Base-by-base conservation (phyloP, 2,329 filamentous ascomycete genomes). In the Aspergillus niger region DNA sequence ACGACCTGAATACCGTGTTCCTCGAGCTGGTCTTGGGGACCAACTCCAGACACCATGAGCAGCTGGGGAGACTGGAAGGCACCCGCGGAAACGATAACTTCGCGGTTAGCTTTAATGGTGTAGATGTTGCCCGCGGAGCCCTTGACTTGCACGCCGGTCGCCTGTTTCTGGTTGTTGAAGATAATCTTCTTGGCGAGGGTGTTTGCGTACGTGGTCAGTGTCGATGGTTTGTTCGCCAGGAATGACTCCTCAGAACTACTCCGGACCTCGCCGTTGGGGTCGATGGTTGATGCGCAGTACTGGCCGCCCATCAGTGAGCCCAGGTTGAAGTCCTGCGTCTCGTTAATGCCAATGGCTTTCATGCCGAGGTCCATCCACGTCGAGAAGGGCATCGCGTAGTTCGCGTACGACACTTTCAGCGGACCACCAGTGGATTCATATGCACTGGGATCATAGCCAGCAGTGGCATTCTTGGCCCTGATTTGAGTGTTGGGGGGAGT, bases 81-180 rank as follows among this genome's bases (percentile, higher is more conserved):
- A 3, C 85, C 85, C 0, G 79, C 82, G 0, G 82, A 78, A 8
- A 87, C 60, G 41, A 81, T 77, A 5, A 79, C 78, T 63, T 86
- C 85, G 30, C 77, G 76, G 15, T 75, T 80, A 20, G 84, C 82
- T 2, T 74, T 74, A 59, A 86, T 78, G 36, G 69, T 80, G 7
- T 63, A 54, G 0, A 50, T 57, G 8, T 62, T 65, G 13, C 65
- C 65, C 4, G 60, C 22, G 8, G 17, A 5, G 4, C 61, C 65
- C 32, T 66, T 65, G 13, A 80, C 74, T 24, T 68, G 47, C 1
- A 82, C 81, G 5, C 79, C 79, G 0, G 70, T 78, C 0, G 80
- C 81, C 50, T 70, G 77, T n/a, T 75, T 78, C 0, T 74, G 63
- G 8, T 53, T 51, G 24, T 72, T 59, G 32, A 72, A 85, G 0